These are phyloP conservation scores for Phytophthora podocarpi DNA, from an alignment of 352 stramenopile genomes.

Conservation along the genomic window DNA sequence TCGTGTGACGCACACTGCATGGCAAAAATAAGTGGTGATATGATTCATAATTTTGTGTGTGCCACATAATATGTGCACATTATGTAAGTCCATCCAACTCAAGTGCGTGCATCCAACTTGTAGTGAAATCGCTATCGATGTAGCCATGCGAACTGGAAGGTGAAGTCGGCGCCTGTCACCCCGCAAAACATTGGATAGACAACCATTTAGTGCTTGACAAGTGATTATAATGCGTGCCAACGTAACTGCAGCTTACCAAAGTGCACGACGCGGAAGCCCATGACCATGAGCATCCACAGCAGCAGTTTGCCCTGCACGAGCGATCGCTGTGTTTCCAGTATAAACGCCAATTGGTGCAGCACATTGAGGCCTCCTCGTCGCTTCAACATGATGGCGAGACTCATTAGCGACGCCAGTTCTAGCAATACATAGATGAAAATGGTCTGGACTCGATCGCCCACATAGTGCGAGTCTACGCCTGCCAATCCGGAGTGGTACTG, in stretches of 20 bases:
- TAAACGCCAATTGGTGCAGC: slow-evolving; percentile 34
- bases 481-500: slow-evolving; percentile 14
- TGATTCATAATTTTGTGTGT: too few species aligned
- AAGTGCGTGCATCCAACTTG: too few species aligned
- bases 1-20: slow-evolving; percentile 20
- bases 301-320: slow-evolving; percentile 31
- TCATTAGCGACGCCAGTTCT: slow-evolving; percentile 26
- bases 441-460: slow-evolving; percentile 1
- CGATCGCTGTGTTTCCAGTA: slow-evolving; percentile 25
- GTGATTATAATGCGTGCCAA: too few species aligned
- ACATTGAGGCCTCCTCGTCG: background rate
- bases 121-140: too few species aligned
- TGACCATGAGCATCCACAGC: slow-evolving; percentile 24
- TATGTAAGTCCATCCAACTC: too few species aligned
- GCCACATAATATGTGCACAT: too few species aligned
- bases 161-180: slow-evolving; percentile 22
- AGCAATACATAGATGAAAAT: slow-evolving; percentile 23
- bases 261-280: slow-evolving; percentile 17
- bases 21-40: too few species aligned
- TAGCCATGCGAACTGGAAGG: slow-evolving; percentile 22
- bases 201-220: too few species aligned
- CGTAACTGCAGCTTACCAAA: too few species aligned
- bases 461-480: background rate
- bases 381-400: too few species aligned
- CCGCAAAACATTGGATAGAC: too few species aligned